Evolutionary conservation across 1,139 yeast species (phyloP), one percentile per base, ranked within the genome.

Genomic region (Saccharomycopsis hybrid): DNA sequence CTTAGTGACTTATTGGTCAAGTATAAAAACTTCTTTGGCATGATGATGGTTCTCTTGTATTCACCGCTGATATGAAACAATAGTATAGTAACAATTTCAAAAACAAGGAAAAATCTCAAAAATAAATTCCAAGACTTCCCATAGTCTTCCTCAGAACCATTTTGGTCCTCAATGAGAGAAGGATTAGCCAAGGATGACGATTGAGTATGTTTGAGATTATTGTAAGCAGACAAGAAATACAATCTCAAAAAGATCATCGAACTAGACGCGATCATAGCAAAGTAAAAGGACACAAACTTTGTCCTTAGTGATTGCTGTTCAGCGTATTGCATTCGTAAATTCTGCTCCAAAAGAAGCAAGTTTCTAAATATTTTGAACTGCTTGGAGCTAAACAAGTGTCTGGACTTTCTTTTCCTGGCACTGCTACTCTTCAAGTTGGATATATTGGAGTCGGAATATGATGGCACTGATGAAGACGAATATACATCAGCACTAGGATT

Each of bases 61-160:
- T 89, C 94, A 2, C 97, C 98, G 30, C 95, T 85, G 38, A 92
- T 68, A 60, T 85, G 89, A 65, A 88, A 92, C 43, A 92, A 70
- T 43, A 81, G 74, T 49, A 89, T 68, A 0, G 96, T 85, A 38
- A 89, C 80, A 13, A 76, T 58, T 28, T 85, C 77, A 42, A 90
- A 85, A 29, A 86, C 69, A 30, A 86, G 73, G 11, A 79, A 65
- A 47, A 90, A 78, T 59, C 84, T 84, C 45, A 81, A 67, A 0
- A 74, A 60, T 31, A 81, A 74, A 48, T 81, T 59, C 32, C 60
- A 57, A 8, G 65, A 48, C 0, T 62, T 60, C 18, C 24, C 29
- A 25, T 40, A 31, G 9, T 29, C 37, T 13, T 24, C 5, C 4
- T 35, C 18, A 7, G 9, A 2, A 41, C 13, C 25, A 3, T 41